Conservation (phyloP, 805 yeast genomes). For the Torulaspora microellipsoides region DNA sequence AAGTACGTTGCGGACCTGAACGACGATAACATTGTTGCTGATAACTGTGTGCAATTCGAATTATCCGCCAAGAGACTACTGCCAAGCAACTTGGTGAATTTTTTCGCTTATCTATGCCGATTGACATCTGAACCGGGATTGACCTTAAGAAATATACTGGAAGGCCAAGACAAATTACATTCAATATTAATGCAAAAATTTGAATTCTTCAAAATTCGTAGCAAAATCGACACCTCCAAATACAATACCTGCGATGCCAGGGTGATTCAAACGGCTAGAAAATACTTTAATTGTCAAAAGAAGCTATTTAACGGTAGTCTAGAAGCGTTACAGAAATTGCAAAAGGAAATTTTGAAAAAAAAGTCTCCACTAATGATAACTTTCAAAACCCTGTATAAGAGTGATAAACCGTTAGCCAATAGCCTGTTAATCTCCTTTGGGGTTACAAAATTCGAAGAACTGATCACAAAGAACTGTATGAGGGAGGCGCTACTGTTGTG, state of each 20-base stretch:
- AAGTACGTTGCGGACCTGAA: constrained; percentile 39
- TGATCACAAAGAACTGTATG: constrained; percentile 44
- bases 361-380: constrained; percentile 37
- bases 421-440: constrained; percentile 57
- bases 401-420: constrained; percentile 49
- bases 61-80: constrained; percentile 34
- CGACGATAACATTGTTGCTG: constrained; percentile 32
- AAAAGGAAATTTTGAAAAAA: constrained; percentile 45
- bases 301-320: constrained; percentile 42
- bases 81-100: constrained; percentile 44
- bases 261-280: constrained; percentile 36
- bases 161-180: constrained; percentile 54
- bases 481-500: constrained; percentile 60
- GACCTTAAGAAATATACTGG: constrained; percentile 52
- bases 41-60: constrained; percentile 39
- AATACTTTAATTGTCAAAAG: constrained; percentile 48
- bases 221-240: constrained; percentile 26
- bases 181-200: constrained; percentile 50
- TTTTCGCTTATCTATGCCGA: constrained; percentile 53
- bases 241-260: constrained; percentile 22
- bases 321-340: constrained; percentile 33
- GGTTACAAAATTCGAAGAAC: constrained; percentile 47
- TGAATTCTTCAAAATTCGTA: constrained; percentile 34
- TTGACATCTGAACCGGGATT: constrained; percentile 44
- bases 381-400: constrained; percentile 53